phyloP scores from a whole-genome alignment of 495 filamentous ascomycete genomes.

The Tuber indicum region DNA sequence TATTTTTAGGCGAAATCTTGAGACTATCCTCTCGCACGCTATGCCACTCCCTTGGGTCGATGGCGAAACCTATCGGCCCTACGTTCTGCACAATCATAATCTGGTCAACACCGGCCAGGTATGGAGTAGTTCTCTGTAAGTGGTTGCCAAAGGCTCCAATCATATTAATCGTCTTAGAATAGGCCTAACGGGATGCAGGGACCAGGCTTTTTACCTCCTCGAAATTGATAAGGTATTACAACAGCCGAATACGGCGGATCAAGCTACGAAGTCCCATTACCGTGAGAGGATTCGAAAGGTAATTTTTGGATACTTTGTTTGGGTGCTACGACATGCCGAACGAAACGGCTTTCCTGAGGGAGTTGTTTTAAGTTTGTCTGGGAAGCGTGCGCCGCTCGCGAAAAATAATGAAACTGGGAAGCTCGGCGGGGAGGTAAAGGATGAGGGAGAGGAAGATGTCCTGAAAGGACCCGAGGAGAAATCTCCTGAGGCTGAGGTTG shows the following conservation, averaged over 20 bases:
- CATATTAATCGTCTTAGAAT: background rate
- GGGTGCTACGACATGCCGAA: background rate
- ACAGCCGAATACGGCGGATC: background rate
- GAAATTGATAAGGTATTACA: background rate
- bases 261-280: background rate
- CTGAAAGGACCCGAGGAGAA: background rate
- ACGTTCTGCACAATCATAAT: background rate
- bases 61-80: background rate
- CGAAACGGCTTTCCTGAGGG: background rate
- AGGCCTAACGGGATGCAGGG: background rate
- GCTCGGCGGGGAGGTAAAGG: background rate
- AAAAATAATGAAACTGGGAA: background rate
- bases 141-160: background rate
- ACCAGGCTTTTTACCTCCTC: background rate
- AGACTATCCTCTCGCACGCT: constrained; percentile 1
- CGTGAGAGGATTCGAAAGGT: background rate
- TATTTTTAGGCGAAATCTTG: background rate
- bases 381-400: background rate
- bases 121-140: background rate
- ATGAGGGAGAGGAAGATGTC: background rate
- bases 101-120: background rate
- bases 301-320: background rate
- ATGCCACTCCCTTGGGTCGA: background rate
- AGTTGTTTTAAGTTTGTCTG: background rate
- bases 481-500: background rate